Conservation (phyloP, 192 early-diverging fungal genomes). For the Coemansia sp. region DNA sequence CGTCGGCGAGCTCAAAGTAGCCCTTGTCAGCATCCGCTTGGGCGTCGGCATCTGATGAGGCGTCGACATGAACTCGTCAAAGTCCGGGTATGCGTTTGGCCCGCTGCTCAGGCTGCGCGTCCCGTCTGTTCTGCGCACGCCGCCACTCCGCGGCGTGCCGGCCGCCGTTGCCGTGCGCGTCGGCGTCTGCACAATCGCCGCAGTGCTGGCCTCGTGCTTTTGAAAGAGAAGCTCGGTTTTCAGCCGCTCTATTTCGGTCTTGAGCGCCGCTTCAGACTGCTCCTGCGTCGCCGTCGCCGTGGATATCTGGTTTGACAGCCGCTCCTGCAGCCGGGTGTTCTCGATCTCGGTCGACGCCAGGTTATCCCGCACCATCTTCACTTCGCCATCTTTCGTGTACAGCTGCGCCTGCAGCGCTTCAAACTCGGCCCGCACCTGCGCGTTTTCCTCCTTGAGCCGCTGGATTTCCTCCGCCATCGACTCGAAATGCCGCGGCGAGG, state of each 20-base stretch:
- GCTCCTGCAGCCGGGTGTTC: slow-evolving; percentile 50
- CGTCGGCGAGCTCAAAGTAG: not conserved
- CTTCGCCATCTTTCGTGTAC: slow-evolving; percentile 49
- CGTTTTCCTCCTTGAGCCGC: slow-evolving; percentile 31
- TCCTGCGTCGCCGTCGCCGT: slow-evolving; percentile 1
- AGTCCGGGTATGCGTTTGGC: slow-evolving; percentile 14
- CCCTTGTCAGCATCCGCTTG: not conserved
- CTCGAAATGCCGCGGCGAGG: not conserved
- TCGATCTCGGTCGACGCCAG: slow-evolving; percentile 48
- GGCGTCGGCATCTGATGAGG: slow-evolving; percentile 28
- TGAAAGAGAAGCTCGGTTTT: slow-evolving; percentile 39
- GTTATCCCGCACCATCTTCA: slow-evolving; percentile 46
- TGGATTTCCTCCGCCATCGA: slow-evolving; percentile 19
- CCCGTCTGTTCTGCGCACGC: not conserved
- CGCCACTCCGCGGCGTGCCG: slow-evolving; percentile 4
- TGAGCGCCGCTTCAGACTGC: slow-evolving; percentile 10
- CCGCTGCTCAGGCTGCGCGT: not conserved
- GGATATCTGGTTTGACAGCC: slow-evolving; percentile 33
- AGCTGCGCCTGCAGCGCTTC: slow-evolving; percentile 35
- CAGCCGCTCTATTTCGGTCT: slow-evolving; percentile 39
- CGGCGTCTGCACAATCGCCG: slow-evolving; percentile 1
- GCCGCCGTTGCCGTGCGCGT: not conserved
- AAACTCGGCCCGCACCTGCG: slow-evolving; percentile 15
- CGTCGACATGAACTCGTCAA: slow-evolving; percentile 35
- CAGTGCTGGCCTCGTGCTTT: slow-evolving; percentile 29